A percentile compares a stretch with the other conserved stretches of the same genome.
Conservation (phyloP, 2,329 filamentous ascomycete genomes). For the Penicillium fuscoglaucum region DNA sequence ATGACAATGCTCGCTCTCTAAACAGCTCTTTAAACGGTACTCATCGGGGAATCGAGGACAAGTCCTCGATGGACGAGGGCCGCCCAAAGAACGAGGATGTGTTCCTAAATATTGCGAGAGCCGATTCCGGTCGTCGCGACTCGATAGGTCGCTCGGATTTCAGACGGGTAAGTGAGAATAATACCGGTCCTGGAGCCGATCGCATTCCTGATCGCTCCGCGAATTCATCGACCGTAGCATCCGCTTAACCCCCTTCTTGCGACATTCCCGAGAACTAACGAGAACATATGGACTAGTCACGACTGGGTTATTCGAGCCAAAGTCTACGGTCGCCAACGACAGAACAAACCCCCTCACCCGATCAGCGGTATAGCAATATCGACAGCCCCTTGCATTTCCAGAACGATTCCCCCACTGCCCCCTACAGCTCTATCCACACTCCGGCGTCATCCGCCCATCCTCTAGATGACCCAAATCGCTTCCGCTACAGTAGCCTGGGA, state of each 20-base stretch:
- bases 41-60: constrained; percentile 31
- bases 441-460: constrained; percentile 41
- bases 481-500: constrained; percentile 36
- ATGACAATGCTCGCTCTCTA: constrained; percentile 27
- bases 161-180: constrained; percentile 37
- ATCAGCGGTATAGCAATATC: constrained; percentile 36
- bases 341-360: constrained; percentile 41
- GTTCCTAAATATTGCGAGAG: constrained; percentile 49
- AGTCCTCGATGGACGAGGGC: constrained; percentile 38
- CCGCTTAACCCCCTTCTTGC: neutral
- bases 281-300: constrained; percentile 32
- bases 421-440: constrained; percentile 29
- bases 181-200: neutral
- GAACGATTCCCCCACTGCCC: constrained; percentile 33
- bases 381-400: constrained; percentile 39
- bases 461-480: constrained; percentile 39
- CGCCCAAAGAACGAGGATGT: constrained; percentile 46
- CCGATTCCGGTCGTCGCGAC: constrained; percentile 41
- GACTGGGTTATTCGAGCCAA: constrained; percentile 38
- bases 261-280: constrained; percentile 18
- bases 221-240: neutral
- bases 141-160: constrained; percentile 42
- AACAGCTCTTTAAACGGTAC: constrained; percentile 19
- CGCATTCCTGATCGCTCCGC: constrained; percentile 9
- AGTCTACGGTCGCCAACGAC: constrained; percentile 37